phyloP scores from a whole-genome alignment of 2,329 filamentous ascomycete species.

The Teratosphaeria nubilosa region DNA sequence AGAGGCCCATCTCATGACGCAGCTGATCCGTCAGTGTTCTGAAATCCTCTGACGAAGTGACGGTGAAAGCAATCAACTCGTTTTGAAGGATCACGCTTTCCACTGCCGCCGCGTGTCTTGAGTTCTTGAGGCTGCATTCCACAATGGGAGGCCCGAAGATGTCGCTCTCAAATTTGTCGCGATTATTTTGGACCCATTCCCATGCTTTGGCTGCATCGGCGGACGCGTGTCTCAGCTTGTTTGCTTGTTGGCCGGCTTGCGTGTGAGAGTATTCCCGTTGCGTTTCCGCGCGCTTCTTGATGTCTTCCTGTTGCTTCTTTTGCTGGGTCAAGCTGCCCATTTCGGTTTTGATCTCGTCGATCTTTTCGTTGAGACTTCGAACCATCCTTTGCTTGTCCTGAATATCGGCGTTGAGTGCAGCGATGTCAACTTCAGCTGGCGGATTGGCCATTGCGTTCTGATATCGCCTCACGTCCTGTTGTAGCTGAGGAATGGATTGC shows the following conservation, averaged over 20 bases:
- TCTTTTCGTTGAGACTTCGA: slow-evolving; percentile 38
- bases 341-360: slow-evolving; percentile 31
- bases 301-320: slow-evolving; percentile 26
- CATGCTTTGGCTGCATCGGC: slow-evolving; percentile 60
- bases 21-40: slow-evolving; percentile 59
- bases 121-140: slow-evolving; percentile 67
- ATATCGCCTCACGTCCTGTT: slow-evolving; percentile 50
- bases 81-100: slow-evolving; percentile 46
- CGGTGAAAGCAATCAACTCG: slow-evolving; percentile 57
- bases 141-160: slow-evolving; percentile 76
- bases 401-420: slow-evolving; percentile 62
- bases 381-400: slow-evolving; percentile 44
- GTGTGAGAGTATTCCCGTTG: slow-evolving; percentile 57
- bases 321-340: slow-evolving; percentile 21
- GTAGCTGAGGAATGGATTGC: slow-evolving; percentile 17
- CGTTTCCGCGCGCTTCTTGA: slow-evolving; percentile 32
- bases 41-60: slow-evolving; percentile 66
- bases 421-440: slow-evolving; percentile 57
- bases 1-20: slow-evolving; percentile 52
- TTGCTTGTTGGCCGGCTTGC: slow-evolving; percentile 62
- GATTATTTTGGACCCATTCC: slow-evolving; percentile 71
- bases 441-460: slow-evolving; percentile 53
- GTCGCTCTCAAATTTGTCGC: slow-evolving; percentile 57
- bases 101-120: slow-evolving; percentile 51
- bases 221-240: slow-evolving; percentile 51